Evolutionary conservation across 306 rosid genomes (phyloP), one percentile per base, ranked within the genome.

Genomic region (Casuarina equisetifolia): DNA sequence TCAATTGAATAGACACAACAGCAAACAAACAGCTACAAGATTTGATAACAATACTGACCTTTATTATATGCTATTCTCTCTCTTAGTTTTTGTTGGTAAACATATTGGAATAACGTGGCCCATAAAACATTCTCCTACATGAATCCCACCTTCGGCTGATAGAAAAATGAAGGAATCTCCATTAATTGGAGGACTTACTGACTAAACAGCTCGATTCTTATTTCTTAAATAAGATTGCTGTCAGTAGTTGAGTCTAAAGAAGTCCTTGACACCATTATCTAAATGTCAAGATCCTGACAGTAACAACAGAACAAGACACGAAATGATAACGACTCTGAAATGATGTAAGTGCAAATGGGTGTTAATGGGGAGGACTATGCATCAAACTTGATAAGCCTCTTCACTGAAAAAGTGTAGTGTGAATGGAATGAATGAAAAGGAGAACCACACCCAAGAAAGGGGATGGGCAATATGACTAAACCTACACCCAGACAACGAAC

Each of bases 141-240:
- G 44, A 54, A 68, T 76, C 45, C 44, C 17, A 9, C 35, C 35
- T 40, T 11, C 8, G 17, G 49, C 69, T 43, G 40, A 77, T 43
- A 3, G 57, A 57, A 46, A 45, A 13, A 50, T 38, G 6, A 66
- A 45, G 40, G 39, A 11, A 61, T 7, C 68, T 25, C 45, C 19
- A 42, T 58, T 58, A 36, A 66, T 70, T 25, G 32, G 42, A 78
- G 69, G 35, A n/a, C 45, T 17, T 53, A 46, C 57, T 70, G 70
- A 4, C 12, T 50, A 20, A 57, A 46, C 32, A 74, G 38, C 59
- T 55, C 32, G 57, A 55, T 25, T 57, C n/a, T 40, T 61, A 67
- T 76, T 44, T 50, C 39, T 20, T 57, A n/a, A 42, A 57, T 46
- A 32, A 16, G 11, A 55, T 77, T 70, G 9, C 15, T 20, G 45